phyloP scores from a whole-genome alignment of 1,284 basidiomycete species.

The Taiwanofungus camphoratus region DNA sequence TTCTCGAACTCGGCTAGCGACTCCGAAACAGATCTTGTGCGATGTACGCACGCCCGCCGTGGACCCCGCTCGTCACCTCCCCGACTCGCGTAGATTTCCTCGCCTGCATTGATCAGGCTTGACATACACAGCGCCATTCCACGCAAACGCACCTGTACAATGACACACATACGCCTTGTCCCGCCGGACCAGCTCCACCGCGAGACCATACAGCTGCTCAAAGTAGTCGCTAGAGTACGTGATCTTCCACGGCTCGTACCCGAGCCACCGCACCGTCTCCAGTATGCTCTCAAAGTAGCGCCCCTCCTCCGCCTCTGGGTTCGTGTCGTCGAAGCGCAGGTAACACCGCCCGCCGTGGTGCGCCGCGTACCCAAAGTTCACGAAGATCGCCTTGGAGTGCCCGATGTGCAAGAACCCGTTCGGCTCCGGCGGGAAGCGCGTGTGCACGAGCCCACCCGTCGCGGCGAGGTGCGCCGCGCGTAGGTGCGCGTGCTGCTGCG shows the following conservation, averaged over 20 bases:
- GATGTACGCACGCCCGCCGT: constrained; percentile 83
- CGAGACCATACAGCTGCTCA: constrained; percentile 81
- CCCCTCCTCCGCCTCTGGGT: constrained; percentile 96
- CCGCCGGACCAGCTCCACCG: constrained; percentile 85
- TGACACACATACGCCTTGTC: constrained; percentile 96
- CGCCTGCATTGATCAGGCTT: constrained; percentile 44
- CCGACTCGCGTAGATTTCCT: constrained; percentile 86
- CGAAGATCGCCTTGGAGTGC: constrained; percentile 97
- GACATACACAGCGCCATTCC: not conserved
- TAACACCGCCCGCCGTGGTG: constrained; percentile 89
- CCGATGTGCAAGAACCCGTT: constrained; percentile 97
- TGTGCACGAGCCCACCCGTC: constrained; percentile 85
- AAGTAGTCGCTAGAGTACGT: constrained; percentile 99
- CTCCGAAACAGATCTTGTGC: constrained; percentile 79
- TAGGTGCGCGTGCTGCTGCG: constrained; percentile 77
- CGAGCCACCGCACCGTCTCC: constrained; percentile 95
- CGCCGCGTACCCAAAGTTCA: constrained; percentile 97
- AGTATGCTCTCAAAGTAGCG: constrained; percentile 95
- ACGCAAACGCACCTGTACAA: constrained; percentile 66
- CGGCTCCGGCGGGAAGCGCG: constrained; percentile 98
- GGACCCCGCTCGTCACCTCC: constrained; percentile 81
- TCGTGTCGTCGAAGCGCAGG: constrained; percentile 96
- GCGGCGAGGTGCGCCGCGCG: constrained; percentile 78
- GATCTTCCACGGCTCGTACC: constrained; percentile 98
- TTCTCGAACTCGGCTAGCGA: constrained; percentile 85